Evolutionary conservation across 192 early-diverging fungal species (phyloP).

Genomic region (Backusella psychrophila): DNA sequence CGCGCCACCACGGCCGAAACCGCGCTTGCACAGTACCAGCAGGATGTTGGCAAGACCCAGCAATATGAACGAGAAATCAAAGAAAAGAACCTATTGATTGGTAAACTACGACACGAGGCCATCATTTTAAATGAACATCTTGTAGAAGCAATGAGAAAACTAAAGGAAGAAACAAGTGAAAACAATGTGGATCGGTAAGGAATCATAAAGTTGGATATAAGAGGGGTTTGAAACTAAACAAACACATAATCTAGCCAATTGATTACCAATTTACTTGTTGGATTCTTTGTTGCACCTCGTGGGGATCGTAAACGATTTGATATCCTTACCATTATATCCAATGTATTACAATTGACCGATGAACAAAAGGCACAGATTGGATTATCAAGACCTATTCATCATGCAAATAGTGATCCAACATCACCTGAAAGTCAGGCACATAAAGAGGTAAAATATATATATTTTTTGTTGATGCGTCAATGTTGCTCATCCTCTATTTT

Average conservation of each 20-base stretch:
- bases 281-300: conserved; percentile 79
- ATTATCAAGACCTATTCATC: conserved; percentile 54
- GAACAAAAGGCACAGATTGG: conserved; percentile 87
- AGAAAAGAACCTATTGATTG: conserved; percentile 71
- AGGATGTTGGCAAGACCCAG: conserved; percentile 49
- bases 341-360: conserved; percentile 81
- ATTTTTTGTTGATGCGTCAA: too few species aligned
- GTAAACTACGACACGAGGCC: conserved; percentile 76
- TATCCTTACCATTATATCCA: conserved; percentile 87
- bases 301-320: conserved; percentile 93
- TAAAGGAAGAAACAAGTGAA: conserved; percentile 76
- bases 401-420: conserved; percentile 42
- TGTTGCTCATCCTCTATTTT: neutral
- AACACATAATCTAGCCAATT: conserved; percentile 57
- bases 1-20: conserved; percentile 61
- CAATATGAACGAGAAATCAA: conserved; percentile 63
- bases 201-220: too few species aligned
- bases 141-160: conserved; percentile 85
- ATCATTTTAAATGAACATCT: conserved; percentile 88
- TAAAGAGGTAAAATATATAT: conserved; percentile 20
- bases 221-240: neutral
- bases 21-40: conserved; percentile 52
- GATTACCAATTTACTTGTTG: conserved; percentile 87
- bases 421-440: conserved; percentile 31
- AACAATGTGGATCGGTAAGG: conserved; percentile 73